Percentiles rank a stretch among this genome's conserved stretches.
Conservation (phyloP, 805 yeast species). For the Candida nanaspora region DNA sequence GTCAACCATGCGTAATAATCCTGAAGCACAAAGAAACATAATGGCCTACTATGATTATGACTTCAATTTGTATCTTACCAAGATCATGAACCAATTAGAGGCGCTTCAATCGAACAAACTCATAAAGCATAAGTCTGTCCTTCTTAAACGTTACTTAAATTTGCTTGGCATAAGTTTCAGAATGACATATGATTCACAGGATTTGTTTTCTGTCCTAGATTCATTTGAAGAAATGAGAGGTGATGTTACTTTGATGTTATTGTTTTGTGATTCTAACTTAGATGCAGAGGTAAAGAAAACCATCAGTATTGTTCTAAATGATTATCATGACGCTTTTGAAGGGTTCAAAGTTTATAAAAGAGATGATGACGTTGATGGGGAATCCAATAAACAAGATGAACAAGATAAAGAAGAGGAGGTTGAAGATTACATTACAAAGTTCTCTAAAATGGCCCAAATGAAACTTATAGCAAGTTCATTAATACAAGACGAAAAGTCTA, state of each 20-base stretch:
- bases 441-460: slow-evolving; percentile 31
- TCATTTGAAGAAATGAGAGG: slow-evolving; percentile 11
- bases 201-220: slow-evolving; percentile 21
- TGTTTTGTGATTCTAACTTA: slow-evolving; percentile 10
- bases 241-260: slow-evolving; percentile 18
- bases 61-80: neutral
- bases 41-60: slow-evolving; percentile 14
- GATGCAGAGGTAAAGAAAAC: slow-evolving; percentile 28
- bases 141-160: slow-evolving; percentile 38
- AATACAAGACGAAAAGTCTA: slow-evolving; percentile 32
- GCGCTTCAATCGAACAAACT: slow-evolving; percentile 8
- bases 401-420: slow-evolving; percentile 7
- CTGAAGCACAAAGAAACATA: slow-evolving; percentile 27
- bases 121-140: slow-evolving; percentile 4
- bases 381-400: neutral
- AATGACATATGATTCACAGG: slow-evolving; percentile 10
- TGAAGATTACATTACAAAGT: slow-evolving; percentile 7
- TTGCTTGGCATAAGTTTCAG: slow-evolving; percentile 39
- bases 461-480: slow-evolving; percentile 20
- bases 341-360: neutral
- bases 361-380: neutral
- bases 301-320: slow-evolving; percentile 39
- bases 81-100: slow-evolving; percentile 5
- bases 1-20: slow-evolving; percentile 68
- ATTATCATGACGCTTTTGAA: slow-evolving; percentile 15